These are phyloP conservation scores for Populus tremula DNA, from an alignment of 345 rosid genomes.

Conservation along the genomic window DNA sequence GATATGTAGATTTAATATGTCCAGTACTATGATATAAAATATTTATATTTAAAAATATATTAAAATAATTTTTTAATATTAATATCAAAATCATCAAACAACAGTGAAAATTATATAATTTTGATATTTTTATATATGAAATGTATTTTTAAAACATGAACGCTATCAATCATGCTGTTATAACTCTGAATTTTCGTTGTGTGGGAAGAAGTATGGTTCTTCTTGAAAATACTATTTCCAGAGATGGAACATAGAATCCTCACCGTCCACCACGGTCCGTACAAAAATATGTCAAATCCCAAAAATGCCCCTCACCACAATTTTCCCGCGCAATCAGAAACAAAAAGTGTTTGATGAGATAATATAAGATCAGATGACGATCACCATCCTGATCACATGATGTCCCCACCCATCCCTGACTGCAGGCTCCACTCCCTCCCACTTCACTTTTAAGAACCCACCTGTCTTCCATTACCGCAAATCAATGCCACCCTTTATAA, in stretches of 20 bases:
- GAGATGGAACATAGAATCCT: neutral
- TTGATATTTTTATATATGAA: no score
- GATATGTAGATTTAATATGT: no score
- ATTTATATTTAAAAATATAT: no score
- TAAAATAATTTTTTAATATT: no score
- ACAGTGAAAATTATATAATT: no score
- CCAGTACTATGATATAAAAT: no score
- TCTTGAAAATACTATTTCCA: no score
- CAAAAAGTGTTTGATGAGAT: neutral
- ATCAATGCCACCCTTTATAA: constrained; percentile 39
- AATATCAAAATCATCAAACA: no score
- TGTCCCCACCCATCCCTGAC: neutral
- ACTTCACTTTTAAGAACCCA: constrained; percentile 32
- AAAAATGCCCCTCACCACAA: constrained; percentile 8
- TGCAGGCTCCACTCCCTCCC: constrained; percentile 17
- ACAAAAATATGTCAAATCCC: neutral
- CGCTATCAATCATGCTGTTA: no score
- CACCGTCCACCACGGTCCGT: neutral
- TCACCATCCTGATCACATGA: constrained; percentile 18
- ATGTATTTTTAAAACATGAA: no score
- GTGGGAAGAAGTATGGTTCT: no score
- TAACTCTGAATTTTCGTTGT: no score
- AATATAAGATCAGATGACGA: constrained; percentile 22
- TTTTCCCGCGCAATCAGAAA: constrained; percentile 23
- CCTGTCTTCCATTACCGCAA: constrained; percentile 65